Evolutionary conservation across 2,329 filamentous ascomycete species (phyloP).

Genomic region (Thermomyces lanuginosus): DNA sequence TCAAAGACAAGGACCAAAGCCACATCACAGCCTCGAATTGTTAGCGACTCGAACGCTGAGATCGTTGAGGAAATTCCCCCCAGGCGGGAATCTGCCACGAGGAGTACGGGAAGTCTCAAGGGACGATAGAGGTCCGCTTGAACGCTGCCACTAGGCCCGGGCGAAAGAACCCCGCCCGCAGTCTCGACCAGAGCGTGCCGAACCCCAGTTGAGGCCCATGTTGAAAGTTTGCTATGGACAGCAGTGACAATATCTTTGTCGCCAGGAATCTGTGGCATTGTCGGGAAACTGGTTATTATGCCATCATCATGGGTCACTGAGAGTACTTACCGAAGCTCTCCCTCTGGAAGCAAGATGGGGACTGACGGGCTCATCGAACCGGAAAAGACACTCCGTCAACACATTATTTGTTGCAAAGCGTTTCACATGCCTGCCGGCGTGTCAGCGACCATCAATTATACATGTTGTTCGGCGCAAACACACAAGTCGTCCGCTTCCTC

Average conservation of each 20-base stretch:
- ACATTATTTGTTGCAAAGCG: conserved; percentile 35
- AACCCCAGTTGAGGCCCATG: conserved; percentile 18
- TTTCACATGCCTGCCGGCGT: conserved; percentile 43
- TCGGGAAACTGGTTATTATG: conserved; percentile 2
- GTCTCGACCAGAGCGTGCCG: conserved; percentile 63
- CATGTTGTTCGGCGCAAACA: no score
- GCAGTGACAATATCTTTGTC: conserved; percentile 35
- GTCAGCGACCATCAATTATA: no score
- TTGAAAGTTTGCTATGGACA: conserved; percentile 30
- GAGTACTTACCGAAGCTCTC: conserved; percentile 21
- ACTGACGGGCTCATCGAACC: conserved; percentile 59
- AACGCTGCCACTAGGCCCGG: conserved; percentile 55
- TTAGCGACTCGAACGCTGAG: conserved; percentile 61
- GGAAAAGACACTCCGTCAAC: conserved; percentile 47
- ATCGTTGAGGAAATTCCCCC: conserved; percentile 71
- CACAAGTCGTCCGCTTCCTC: conserved; percentile 60
- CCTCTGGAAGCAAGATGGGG: conserved; percentile 55
- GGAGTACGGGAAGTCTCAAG: conserved; percentile 53
- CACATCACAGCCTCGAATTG: conserved; percentile 63
- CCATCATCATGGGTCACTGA: not conserved
- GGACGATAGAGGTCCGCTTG: conserved; percentile 66
- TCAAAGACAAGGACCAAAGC: conserved; percentile 53
- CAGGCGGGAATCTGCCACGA: conserved; percentile 58
- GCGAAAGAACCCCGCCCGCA: conserved; percentile 67
- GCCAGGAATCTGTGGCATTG: conserved; percentile 30